phyloP scores from a whole-genome alignment of 2,329 filamentous ascomycete species.

The Colletotrichum tropicale region DNA sequence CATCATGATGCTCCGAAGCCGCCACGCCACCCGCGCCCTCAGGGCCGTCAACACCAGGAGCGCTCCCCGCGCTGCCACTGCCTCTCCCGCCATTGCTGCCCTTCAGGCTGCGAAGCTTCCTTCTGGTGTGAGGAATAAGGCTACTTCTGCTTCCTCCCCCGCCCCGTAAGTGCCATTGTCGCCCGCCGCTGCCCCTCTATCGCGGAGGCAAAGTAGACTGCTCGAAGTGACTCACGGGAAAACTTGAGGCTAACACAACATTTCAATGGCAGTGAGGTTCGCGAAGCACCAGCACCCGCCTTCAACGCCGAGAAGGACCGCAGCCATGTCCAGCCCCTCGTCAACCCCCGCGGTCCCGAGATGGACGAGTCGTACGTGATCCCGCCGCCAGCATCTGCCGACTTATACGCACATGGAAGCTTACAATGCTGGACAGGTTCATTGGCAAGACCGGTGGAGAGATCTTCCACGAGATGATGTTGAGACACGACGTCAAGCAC shows the following conservation, averaged over 20 bases:
- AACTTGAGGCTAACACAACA: slow-evolving; percentile 24
- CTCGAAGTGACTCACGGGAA: slow-evolving; percentile 2
- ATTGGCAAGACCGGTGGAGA: slow-evolving; percentile 94
- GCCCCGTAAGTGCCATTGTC: slow-evolving; percentile 51
- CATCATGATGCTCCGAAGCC: slow-evolving; percentile 51
- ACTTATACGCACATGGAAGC: slow-evolving; percentile 3
- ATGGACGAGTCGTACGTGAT: slow-evolving; percentile 80
- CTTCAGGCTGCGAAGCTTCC: slow-evolving; percentile 41
- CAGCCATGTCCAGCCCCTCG: slow-evolving; percentile 73
- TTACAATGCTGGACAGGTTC: slow-evolving; percentile 59
- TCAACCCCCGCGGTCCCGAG: slow-evolving; percentile 62
- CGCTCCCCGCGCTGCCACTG: slow-evolving; percentile 42
- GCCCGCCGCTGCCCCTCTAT: background rate
- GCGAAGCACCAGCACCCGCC: slow-evolving; percentile 67
- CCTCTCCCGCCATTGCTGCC: slow-evolving; percentile 39
- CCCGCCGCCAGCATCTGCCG: background rate
- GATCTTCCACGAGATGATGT: slow-evolving; percentile 99
- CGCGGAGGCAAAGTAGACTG: background rate
- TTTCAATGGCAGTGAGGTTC: slow-evolving; percentile 49
- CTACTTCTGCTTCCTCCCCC: slow-evolving; percentile 52
- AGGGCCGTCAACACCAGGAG: slow-evolving; percentile 44
- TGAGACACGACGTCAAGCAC: slow-evolving; percentile 88
- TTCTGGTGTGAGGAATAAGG: slow-evolving; percentile 49
- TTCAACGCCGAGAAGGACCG: slow-evolving; percentile 57
- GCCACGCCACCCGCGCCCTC: slow-evolving; percentile 52